Conservation (phyloP, 257 asterid species). For the Solanum megistacrolobum region DNA sequence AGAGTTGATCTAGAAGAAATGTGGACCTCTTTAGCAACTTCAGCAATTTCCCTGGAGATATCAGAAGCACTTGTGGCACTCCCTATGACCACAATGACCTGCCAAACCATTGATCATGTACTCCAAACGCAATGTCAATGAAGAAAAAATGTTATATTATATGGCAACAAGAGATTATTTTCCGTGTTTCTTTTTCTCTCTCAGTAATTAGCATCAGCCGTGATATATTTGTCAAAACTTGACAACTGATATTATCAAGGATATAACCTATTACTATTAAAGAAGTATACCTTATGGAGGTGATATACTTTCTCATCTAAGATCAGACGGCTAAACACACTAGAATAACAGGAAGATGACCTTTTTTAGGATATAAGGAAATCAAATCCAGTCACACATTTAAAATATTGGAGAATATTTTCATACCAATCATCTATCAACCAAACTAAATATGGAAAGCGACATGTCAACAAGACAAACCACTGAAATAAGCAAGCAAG, state of each 20-base stretch:
- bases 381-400: not conserved
- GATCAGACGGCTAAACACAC: not conserved
- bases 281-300: not conserved
- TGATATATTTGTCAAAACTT: not conserved
- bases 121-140: not conserved
- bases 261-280: not conserved
- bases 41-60: constrained; percentile 70
- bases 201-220: not conserved
- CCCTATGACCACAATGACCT: constrained; percentile 87
- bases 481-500: not conserved
- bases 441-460: not conserved
- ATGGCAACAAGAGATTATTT: not conserved
- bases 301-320: not conserved
- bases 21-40: constrained; percentile 78
- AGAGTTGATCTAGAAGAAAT: constrained; percentile 53
- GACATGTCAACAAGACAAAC: not conserved
- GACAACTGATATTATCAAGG: not conserved
- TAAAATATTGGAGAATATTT: not conserved
- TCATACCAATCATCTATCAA: not conserved
- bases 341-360: not conserved
- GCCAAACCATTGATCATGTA: constrained; percentile 6
- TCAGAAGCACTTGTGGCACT: constrained; percentile 78
- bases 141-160: not conserved
- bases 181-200: not conserved
- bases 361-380: not conserved